These are phyloP conservation scores for Ceratocystis albifundus DNA, from an alignment of 2,329 filamentous ascomycete species.

Conservation along the genomic window DNA sequence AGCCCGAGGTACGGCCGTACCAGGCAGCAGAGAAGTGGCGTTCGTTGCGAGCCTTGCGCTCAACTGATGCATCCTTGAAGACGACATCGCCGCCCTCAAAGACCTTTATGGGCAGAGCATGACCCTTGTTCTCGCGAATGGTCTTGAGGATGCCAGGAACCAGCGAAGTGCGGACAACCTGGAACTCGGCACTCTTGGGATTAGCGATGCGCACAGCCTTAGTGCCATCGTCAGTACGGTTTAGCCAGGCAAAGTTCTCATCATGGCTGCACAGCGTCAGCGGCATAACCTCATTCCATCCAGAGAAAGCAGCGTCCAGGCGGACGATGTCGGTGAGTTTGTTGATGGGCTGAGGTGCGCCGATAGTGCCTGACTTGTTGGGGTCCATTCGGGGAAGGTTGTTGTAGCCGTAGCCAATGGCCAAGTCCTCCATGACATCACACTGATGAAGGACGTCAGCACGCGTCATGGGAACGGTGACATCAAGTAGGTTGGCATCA, in stretches of 20 bases:
- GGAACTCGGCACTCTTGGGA: slow-evolving; percentile 86
- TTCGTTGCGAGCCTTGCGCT: slow-evolving; percentile 85
- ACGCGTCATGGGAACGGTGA: slow-evolving; percentile 75
- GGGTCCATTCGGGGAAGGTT: slow-evolving; percentile 79
- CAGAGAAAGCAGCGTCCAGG: slow-evolving; percentile 78
- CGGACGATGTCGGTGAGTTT: slow-evolving; percentile 89
- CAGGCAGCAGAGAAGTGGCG: slow-evolving; percentile 91
- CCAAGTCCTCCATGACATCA: slow-evolving; percentile 97
- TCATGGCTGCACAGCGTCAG: slow-evolving; percentile 94
- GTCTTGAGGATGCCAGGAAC: slow-evolving; percentile 86
- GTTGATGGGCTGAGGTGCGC: slow-evolving; percentile 79
- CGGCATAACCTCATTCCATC: slow-evolving; percentile 93
- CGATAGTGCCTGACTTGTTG: slow-evolving; percentile 74
- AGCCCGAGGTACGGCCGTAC: slow-evolving; percentile 88
- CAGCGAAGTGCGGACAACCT: slow-evolving; percentile 78
- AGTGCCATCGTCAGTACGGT: slow-evolving; percentile 74
- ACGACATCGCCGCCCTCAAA: slow-evolving; percentile 87
- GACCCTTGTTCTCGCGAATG: slow-evolving; percentile 82
- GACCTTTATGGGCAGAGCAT: slow-evolving; percentile 78
- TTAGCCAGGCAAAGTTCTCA: slow-evolving; percentile 94
- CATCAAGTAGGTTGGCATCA: slow-evolving; percentile 53
- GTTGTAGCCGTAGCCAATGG: slow-evolving; percentile 96
- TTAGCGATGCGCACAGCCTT: slow-evolving; percentile 79
- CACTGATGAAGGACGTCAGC: slow-evolving; percentile 93
- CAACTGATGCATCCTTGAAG: slow-evolving; percentile 70